A percentile compares a stretch with the other conserved stretches of the same genome.
These are phyloP conservation scores for Saccharomycopsis sp. DNA, from an alignment of 805 yeast genomes.

Conservation along the genomic window DNA sequence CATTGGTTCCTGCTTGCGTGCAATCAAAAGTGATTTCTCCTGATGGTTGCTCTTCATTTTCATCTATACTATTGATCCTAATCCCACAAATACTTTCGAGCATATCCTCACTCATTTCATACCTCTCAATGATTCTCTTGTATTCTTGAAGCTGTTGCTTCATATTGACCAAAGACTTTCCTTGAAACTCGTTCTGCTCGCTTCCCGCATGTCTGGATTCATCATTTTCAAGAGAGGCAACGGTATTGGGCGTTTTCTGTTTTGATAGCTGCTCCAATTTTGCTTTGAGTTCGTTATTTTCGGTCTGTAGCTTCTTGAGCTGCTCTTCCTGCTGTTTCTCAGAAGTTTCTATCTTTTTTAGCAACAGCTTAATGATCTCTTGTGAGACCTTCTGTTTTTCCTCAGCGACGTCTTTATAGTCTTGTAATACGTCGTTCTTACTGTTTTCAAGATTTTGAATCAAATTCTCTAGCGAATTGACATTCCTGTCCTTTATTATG, in stretches of 20 bases:
- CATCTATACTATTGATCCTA: slow-evolving; percentile 14
- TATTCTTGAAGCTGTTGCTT: not conserved
- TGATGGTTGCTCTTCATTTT: slow-evolving; percentile 27
- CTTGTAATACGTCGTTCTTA: not conserved
- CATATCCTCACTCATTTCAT: slow-evolving; percentile 17
- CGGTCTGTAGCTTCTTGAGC: not conserved
- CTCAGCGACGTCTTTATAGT: slow-evolving; percentile 1
- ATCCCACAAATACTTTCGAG: slow-evolving; percentile 19
- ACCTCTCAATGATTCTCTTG: slow-evolving; percentile 11
- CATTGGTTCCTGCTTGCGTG: slow-evolving; percentile 34
- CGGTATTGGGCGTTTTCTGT: not conserved
- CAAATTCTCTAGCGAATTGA: not conserved
- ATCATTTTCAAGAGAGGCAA: not conserved
- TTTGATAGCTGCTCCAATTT: not conserved
- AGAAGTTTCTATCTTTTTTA: slow-evolving; percentile 1
- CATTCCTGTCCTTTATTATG: not conserved
- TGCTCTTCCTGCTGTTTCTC: slow-evolving; percentile 3
- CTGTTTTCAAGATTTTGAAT: not conserved
- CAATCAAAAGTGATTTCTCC: slow-evolving; percentile 33
- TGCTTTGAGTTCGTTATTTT: not conserved
- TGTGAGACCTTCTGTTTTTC: not conserved
- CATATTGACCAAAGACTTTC: not conserved
- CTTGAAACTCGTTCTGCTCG: not conserved
- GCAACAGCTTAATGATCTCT: not conserved
- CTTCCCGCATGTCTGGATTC: not conserved